Evolutionary conservation across 106 monocot genomes (phyloP).

Genomic region (Triglochin maritima): DNA sequence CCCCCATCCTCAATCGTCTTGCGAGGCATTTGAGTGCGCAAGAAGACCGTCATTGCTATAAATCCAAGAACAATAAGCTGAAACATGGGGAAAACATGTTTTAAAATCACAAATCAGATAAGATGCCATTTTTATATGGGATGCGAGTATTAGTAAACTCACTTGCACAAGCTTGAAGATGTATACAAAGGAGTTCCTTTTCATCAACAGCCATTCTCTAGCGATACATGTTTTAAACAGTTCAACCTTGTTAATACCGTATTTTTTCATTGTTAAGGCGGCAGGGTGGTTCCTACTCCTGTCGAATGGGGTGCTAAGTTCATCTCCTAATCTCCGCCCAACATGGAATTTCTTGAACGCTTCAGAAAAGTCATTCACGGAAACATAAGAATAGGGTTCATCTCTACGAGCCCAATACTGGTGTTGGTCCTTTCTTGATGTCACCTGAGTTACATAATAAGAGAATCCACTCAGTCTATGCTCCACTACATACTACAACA

Average conservation of each 20-base stretch:
- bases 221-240: conserved; percentile 11
- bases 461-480: neutral
- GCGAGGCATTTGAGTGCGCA: conserved; percentile 29
- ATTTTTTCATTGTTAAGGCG: conserved; percentile 28
- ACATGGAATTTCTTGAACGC: conserved; percentile 32
- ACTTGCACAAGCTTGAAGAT: conserved; percentile 36
- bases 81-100: neutral
- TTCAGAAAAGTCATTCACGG: conserved; percentile 28
- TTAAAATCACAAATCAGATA: too few species aligned
- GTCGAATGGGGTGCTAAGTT: conserved; percentile 25
- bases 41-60: conserved; percentile 36
- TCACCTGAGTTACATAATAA: conserved; percentile 14
- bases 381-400: conserved; percentile 20
- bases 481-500: neutral
- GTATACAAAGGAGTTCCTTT: conserved; percentile 44
- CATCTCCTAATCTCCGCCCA: conserved; percentile 15
- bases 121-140: too few species aligned
- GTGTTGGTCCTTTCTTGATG: conserved; percentile 38
- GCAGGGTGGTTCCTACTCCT: conserved; percentile 29
- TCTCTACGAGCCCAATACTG: conserved; percentile 29
- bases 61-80: conserved; percentile 23
- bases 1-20: conserved; percentile 23
- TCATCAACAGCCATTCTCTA: conserved; percentile 36
- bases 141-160: neutral
- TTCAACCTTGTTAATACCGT: conserved; percentile 20